A percentile compares a stretch with the other conserved stretches of the same genome.
Conservation (phyloP, 1,284 basidiomycete genomes). For the Vanrija pseudolonga region DNA sequence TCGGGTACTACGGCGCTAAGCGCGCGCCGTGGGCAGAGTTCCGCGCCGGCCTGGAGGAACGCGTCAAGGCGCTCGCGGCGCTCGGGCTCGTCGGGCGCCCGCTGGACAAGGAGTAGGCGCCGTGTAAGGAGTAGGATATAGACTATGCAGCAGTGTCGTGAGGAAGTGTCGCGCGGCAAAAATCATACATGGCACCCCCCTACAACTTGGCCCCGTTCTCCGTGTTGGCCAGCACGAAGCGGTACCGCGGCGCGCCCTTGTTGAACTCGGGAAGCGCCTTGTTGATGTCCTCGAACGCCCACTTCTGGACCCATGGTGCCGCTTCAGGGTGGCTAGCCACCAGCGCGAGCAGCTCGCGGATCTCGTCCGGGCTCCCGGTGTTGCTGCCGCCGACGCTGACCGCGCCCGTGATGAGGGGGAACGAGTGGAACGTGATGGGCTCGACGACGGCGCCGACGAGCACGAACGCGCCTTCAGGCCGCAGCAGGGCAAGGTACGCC, state of each 20-base stretch:
- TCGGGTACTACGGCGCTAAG: slow-evolving; percentile 14
- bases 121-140: too few species aligned
- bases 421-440: slow-evolving; percentile 29
- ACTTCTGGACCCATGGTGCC: slow-evolving; percentile 30
- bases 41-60: slow-evolving; percentile 8
- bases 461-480: slow-evolving; percentile 44
- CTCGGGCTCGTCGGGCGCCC: slow-evolving; percentile 16
- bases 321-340: slow-evolving; percentile 33
- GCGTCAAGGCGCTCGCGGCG: slow-evolving; percentile 12
- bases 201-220: slow-evolving; percentile 32
- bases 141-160: too few species aligned
- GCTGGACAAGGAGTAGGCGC: neutral
- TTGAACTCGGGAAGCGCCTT: slow-evolving; percentile 49
- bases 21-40: slow-evolving; percentile 11
- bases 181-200: too few species aligned
- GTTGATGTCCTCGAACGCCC: slow-evolving; percentile 49
- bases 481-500: slow-evolving; percentile 35
- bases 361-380: slow-evolving; percentile 47
- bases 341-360: slow-evolving; percentile 44
- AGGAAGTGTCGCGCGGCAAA: too few species aligned
- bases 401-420: slow-evolving; percentile 22
- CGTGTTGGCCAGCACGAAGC: slow-evolving; percentile 48
- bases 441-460: slow-evolving; percentile 43
- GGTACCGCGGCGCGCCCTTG: slow-evolving; percentile 47
- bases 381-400: slow-evolving; percentile 18